Percentiles rank a stretch among this genome's conserved stretches.
phyloP scores from a whole-genome alignment of 2,329 filamentous ascomycete species.

The Erysiphe neolycopersici region DNA sequence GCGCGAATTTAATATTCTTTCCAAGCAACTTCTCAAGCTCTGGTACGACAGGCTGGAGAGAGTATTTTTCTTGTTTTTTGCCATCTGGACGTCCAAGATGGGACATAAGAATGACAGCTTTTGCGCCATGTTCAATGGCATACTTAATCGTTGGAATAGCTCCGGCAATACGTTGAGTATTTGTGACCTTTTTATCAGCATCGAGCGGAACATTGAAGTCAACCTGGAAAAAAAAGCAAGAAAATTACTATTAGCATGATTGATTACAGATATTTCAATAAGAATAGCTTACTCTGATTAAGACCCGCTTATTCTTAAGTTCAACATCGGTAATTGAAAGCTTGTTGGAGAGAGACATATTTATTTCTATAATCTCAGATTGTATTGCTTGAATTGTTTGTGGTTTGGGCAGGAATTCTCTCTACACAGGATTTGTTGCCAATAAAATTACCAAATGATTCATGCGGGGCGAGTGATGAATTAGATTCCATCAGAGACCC shows the following conservation, averaged over 20 bases:
- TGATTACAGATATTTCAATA: too few species aligned
- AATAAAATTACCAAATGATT: too few species aligned
- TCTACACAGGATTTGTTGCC: too few species aligned
- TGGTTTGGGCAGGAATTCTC: too few species aligned
- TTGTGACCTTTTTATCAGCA: constrained; percentile 76
- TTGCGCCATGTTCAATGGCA: constrained; percentile 69
- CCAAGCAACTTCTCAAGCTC: constrained; percentile 75
- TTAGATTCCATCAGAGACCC: too few species aligned
- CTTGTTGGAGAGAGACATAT: too few species aligned
- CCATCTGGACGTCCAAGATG: constrained; percentile 92
- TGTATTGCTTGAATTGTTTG: too few species aligned
- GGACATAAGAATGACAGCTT: constrained; percentile 90
- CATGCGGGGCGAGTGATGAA: too few species aligned
- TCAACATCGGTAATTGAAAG: too few species aligned
- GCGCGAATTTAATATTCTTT: constrained; percentile 63
- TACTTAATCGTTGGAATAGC: constrained; percentile 90
- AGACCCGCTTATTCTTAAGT: too few species aligned
- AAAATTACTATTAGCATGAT: not conserved
- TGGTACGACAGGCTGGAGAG: constrained; percentile 67
- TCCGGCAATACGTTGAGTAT: constrained; percentile 94
- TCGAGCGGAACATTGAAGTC: constrained; percentile 99
- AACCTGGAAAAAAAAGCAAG: constrained; percentile 29
- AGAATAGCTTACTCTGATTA: too few species aligned
- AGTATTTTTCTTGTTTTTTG: constrained; percentile 76
- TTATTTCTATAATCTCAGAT: too few species aligned